Conservation (phyloP, 352 stramenopile genomes). For the Blastocystis sp. region DNA sequence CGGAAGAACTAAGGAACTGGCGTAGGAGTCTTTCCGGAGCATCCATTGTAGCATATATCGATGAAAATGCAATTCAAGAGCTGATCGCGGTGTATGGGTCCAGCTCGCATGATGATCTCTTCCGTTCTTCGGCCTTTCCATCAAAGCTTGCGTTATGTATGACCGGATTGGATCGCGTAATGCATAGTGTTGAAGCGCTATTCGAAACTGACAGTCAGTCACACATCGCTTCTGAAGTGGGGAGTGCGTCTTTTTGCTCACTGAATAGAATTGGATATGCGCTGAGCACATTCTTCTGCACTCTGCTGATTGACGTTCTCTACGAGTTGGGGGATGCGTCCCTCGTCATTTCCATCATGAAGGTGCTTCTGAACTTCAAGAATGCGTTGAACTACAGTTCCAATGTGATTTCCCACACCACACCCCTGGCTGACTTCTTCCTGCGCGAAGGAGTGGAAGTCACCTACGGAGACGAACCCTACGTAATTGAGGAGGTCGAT, state of each 20-base stretch:
- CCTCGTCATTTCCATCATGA: neutral
- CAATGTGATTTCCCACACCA: neutral
- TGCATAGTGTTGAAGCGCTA: neutral
- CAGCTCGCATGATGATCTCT: neutral
- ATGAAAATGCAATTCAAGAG: neutral
- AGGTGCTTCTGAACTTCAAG: neutral
- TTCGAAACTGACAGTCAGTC: neutral
- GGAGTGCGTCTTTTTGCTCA: neutral
- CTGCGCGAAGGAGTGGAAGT: neutral
- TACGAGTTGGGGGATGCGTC: neutral
- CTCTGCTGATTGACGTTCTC: neutral
- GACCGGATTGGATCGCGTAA: neutral
- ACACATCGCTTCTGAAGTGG: neutral
- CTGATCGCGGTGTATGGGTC: neutral
- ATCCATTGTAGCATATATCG: neutral
- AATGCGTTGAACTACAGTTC: neutral
- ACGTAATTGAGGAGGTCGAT: neutral
- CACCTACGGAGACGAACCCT: neutral
- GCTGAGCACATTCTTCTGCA: neutral
- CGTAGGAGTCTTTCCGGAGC: neutral
- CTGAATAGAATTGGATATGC: neutral
- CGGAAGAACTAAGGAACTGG: neutral
- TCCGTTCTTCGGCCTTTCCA: neutral
- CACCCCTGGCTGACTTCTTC: neutral
- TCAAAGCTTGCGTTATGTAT: neutral